These are phyloP conservation scores for Nemania serpens DNA, from an alignment of 2,329 filamentous ascomycete species.

Conservation along the genomic window DNA sequence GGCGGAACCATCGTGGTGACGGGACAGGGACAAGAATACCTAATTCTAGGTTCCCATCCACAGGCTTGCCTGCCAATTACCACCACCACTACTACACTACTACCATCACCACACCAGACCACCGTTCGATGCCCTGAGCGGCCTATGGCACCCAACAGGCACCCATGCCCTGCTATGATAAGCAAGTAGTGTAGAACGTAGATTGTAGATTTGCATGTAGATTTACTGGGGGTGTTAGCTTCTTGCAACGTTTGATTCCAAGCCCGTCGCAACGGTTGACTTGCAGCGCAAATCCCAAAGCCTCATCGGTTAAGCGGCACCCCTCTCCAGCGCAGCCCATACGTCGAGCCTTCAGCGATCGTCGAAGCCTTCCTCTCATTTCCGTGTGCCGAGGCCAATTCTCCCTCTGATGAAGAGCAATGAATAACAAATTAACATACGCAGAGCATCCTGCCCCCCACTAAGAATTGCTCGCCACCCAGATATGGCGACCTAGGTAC, in stretches of 20 bases:
- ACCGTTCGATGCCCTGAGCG: conserved; percentile 8
- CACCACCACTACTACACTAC: neutral
- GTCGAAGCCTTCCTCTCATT: conserved; percentile 1
- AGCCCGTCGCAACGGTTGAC: conserved; percentile 16
- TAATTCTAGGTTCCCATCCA: neutral
- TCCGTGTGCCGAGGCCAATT: neutral
- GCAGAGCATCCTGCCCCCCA: no score
- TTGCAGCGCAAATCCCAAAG: conserved; percentile 27
- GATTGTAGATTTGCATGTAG: neutral
- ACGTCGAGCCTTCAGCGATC: conserved; percentile 11
- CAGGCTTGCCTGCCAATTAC: conserved; percentile 1
- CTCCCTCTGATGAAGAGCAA: neutral
- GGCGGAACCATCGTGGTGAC: conserved; percentile 15
- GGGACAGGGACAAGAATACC: conserved; percentile 16
- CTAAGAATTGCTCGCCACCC: no score
- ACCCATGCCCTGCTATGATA: conserved; percentile 3
- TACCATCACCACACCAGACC: conserved; percentile 6
- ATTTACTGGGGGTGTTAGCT: neutral
- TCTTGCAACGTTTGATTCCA: conserved; percentile 29
- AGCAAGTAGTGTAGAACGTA: neutral
- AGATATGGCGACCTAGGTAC: no score
- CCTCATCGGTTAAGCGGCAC: conserved; percentile 28
- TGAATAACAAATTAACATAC: neutral
- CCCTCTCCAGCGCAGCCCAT: conserved; percentile 5
- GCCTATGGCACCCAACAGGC: conserved; percentile 4